Evolutionary conservation across 179 eudicot genomes (phyloP).

Genomic region (Silene coronaria): DNA sequence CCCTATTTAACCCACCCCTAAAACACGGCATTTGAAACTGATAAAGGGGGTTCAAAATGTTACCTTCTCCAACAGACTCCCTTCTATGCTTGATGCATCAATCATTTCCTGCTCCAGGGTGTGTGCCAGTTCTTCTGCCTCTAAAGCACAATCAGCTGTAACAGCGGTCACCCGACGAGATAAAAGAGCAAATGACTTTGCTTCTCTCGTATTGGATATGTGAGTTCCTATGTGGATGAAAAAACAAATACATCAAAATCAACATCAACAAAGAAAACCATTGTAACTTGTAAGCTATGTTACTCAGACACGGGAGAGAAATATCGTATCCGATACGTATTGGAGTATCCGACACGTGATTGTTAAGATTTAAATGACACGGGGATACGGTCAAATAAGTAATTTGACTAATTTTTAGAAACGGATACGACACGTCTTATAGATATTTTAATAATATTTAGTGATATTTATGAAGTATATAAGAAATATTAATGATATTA

Average conservation of each 20-base stretch:
- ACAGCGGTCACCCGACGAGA: slow-evolving; percentile 97
- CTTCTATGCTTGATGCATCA: slow-evolving; percentile 61
- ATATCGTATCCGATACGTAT: no score
- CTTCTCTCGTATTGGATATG: slow-evolving; percentile 86
- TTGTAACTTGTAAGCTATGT: background rate
- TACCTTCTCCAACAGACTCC: slow-evolving; percentile 73
- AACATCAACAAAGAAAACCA: background rate
- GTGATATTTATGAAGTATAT: no score
- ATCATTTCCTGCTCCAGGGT: slow-evolving; percentile 73
- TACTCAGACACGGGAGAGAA: no score
- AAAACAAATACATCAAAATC: background rate
- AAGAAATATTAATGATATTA: no score
- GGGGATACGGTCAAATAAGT: no score
- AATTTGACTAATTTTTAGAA: no score
- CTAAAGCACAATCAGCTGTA: slow-evolving; percentile 62
- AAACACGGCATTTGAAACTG: background rate
- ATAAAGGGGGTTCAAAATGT: background rate
- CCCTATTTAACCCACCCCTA: background rate
- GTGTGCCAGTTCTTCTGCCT: slow-evolving; percentile 55
- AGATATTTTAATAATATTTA: no score
- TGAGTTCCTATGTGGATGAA: slow-evolving; percentile 65
- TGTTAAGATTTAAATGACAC: no score
- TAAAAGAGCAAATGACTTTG: slow-evolving; percentile 81
- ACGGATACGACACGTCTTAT: no score
- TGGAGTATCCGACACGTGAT: no score